phyloP scores from a whole-genome alignment of 2,329 filamentous ascomycete species.

The Stemphylium vesicarium region DNA sequence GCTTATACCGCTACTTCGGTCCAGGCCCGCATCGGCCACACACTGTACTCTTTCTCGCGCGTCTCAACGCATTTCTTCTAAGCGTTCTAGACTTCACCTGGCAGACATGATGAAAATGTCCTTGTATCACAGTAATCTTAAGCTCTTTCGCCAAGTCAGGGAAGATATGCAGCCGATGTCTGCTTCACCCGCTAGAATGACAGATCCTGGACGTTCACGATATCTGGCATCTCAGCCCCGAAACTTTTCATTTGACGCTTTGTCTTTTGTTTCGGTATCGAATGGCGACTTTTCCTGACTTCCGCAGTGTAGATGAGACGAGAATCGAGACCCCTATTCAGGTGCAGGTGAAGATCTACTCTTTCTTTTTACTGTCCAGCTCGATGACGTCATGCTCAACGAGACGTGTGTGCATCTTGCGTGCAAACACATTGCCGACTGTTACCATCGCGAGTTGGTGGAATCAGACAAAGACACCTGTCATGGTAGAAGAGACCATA shows the following conservation, averaged over 20 bases:
- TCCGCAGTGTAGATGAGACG: not conserved
- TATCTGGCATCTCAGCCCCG: not conserved
- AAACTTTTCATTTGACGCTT: slow-evolving; percentile 1
- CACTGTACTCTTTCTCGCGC: slow-evolving; percentile 4
- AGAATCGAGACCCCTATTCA: not conserved
- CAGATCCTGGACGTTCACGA: not conserved
- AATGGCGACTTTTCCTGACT: not conserved
- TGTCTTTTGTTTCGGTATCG: slow-evolving; percentile 2
- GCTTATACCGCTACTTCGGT: no score
- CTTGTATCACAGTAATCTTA: no score
- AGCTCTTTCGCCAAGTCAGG: not conserved
- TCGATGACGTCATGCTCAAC: not conserved
- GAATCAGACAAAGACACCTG: not conserved
- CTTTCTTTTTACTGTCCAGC: not conserved
- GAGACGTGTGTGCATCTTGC: not conserved
- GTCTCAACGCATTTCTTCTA: slow-evolving; percentile 4
- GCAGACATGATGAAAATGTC: not conserved
- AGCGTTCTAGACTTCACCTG: not conserved
- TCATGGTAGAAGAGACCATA: not conserved
- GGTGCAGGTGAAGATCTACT: not conserved
- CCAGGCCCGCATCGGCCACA: not conserved
- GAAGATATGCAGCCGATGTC: not conserved
- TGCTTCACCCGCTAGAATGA: not conserved
- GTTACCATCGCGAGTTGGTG: not conserved
- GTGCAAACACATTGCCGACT: not conserved